These are phyloP conservation scores for Keqinozyma sinolaborantium DNA, from an alignment of 1,139 yeast genomes.

Conservation along the genomic window DNA sequence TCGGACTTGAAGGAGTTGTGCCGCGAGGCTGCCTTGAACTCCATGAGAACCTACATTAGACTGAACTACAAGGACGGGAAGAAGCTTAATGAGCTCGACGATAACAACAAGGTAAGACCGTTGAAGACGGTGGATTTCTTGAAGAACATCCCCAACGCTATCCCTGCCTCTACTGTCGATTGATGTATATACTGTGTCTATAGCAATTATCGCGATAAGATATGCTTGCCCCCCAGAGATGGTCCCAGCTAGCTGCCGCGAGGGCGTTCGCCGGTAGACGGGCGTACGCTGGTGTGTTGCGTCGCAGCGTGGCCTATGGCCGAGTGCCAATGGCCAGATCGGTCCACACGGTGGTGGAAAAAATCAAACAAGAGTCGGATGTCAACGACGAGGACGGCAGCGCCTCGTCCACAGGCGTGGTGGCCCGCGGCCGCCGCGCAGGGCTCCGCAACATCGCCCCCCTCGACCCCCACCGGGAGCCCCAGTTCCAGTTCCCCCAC, in stretches of 20 bases:
- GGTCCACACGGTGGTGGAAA: too few relatives aligned
- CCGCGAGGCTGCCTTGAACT: slow-evolving; percentile 87
- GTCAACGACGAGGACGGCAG: slow-evolving; percentile 29
- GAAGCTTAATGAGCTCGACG: slow-evolving; percentile 19
- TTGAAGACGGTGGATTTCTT: slow-evolving; percentile 45
- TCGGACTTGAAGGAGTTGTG: slow-evolving; percentile 89
- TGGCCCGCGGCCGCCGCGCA: slow-evolving; percentile 25
- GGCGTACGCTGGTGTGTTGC: too few relatives aligned
- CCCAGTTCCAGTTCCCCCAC: slow-evolving; percentile 19
- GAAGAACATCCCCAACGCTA: slow-evolving; percentile 27
- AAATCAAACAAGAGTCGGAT: slow-evolving; percentile 31
- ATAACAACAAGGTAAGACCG: slow-evolving; percentile 38
- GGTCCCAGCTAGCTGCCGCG: too few relatives aligned
- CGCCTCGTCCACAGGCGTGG: slow-evolving; percentile 41
- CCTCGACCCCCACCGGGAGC: slow-evolving; percentile 27
- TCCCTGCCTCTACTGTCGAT: slow-evolving; percentile 32
- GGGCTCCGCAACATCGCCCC: slow-evolving; percentile 38
- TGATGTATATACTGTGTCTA: slow-evolving; percentile 9
- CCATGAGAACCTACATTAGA: slow-evolving; percentile 82
- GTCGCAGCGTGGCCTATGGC: too few relatives aligned
- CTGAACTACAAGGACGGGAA: slow-evolving; percentile 44
- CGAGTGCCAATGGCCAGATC: too few relatives aligned
- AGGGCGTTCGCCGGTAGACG: too few relatives aligned
- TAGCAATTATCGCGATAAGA: neutral
- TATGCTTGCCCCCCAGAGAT: too few relatives aligned